Evolutionary conservation across 345 rosid genomes (phyloP).

Genomic region (Salix dunnii): DNA sequence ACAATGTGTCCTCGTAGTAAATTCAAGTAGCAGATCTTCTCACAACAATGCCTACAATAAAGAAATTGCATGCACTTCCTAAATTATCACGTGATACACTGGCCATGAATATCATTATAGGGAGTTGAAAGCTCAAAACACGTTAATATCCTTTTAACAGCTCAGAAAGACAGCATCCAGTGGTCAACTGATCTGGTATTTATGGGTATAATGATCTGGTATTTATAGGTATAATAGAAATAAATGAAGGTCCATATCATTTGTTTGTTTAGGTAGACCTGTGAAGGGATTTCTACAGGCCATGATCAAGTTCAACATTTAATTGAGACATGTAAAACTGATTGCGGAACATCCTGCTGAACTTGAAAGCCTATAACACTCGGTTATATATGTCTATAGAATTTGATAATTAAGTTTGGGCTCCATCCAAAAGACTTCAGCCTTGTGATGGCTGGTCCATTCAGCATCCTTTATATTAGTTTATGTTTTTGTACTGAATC

Average conservation of each 20-base stretch:
- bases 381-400: neutral
- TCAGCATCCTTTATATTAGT: too few relatives aligned
- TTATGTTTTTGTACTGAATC: too few relatives aligned
- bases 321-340: neutral
- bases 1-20: neutral
- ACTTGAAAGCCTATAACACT: conserved; percentile 2
- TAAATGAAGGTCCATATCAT: neutral
- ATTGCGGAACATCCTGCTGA: neutral
- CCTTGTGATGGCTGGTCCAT: too few relatives aligned
- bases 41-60: neutral
- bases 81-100: neutral
- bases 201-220: neutral
- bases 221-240: neutral
- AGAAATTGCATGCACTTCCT: neutral
- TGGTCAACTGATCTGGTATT: neutral
- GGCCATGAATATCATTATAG: neutral
- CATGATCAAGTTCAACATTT: neutral
- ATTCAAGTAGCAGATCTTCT: neutral
- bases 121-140: neutral
- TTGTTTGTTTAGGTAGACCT: neutral
- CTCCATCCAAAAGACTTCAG: too few relatives aligned
- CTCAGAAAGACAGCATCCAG: neutral
- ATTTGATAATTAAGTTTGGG: too few relatives aligned
- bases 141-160: neutral
- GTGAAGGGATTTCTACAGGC: neutral